Evolutionary conservation across 106 monocot species (phyloP).

Genomic region (Iris macrosiphon): DNA sequence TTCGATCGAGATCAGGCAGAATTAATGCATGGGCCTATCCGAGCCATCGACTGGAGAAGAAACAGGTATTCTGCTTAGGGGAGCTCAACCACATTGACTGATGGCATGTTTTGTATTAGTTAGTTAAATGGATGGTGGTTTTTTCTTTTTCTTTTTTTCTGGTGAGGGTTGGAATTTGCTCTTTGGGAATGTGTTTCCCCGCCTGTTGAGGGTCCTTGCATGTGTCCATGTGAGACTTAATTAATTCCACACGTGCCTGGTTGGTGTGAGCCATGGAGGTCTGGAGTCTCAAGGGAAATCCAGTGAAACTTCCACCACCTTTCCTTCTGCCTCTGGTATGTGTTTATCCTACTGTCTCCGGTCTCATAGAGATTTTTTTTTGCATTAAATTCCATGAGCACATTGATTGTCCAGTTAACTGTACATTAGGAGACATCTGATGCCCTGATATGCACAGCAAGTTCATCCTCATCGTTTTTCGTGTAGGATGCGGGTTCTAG

Average conservation of each 20-base stretch:
- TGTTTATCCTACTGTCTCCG: too few relatives aligned
- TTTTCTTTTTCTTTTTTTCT: not conserved
- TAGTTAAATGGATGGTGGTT: not conserved
- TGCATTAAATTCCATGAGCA: too few relatives aligned
- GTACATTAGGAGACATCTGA: too few relatives aligned
- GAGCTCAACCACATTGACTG: conserved; percentile 1
- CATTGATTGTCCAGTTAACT: too few relatives aligned
- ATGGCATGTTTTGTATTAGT: conserved; percentile 1
- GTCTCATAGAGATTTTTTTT: too few relatives aligned
- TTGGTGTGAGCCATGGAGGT: not conserved
- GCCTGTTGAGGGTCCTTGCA: conserved; percentile 1
- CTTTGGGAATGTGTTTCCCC: not conserved
- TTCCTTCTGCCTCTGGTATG: too few relatives aligned
- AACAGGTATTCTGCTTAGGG: conserved; percentile 11
- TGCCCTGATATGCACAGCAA: too few relatives aligned
- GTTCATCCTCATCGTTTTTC: too few relatives aligned
- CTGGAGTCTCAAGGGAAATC: not conserved
- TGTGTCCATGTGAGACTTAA: conserved; percentile 3
- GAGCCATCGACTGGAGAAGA: conserved; percentile 2
- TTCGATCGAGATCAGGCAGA: too few relatives aligned
- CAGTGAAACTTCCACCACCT: conserved; percentile 1
- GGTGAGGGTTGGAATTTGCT: not conserved
- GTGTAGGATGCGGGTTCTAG: too few relatives aligned
- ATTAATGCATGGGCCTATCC: not conserved
- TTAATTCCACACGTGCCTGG: conserved; percentile 1